Percentiles rank a stretch among this genome's conserved stretches.
phyloP scores from a whole-genome alignment of 2,329 filamentous ascomycete species.

The Fusarium torreyae region DNA sequence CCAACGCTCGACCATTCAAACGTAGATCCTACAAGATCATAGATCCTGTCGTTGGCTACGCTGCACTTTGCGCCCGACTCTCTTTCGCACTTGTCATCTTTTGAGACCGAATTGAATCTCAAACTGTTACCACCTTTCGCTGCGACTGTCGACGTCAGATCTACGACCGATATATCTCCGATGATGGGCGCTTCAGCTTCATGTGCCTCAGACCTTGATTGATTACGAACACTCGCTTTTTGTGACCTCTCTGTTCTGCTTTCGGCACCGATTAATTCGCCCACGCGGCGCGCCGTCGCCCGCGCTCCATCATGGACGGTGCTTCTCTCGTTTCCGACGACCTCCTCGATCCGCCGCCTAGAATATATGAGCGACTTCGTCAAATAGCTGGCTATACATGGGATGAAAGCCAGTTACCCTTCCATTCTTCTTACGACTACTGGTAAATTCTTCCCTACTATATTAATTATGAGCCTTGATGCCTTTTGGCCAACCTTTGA shows the following conservation, averaged over 20 bases:
- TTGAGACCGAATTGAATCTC: conserved; percentile 6
- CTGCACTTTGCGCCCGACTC: conserved; percentile 24
- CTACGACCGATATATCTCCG: conserved; percentile 43
- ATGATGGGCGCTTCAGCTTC: conserved; percentile 54
- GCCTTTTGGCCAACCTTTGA: not conserved
- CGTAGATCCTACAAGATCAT: conserved; percentile 38
- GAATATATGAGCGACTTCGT: conserved; percentile 80
- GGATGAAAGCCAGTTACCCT: conserved; percentile 74
- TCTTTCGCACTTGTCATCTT: conserved; percentile 16
- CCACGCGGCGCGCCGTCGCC: conserved; percentile 44
- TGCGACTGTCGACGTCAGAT: conserved; percentile 20
- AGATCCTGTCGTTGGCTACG: conserved; percentile 11
- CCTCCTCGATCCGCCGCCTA: conserved; percentile 73
- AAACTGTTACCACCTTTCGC: not conserved
- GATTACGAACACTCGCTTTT: conserved; percentile 49
- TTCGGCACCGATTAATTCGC: conserved; percentile 40
- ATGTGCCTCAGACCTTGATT: conserved; percentile 48
- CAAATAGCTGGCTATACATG: conserved; percentile 83
- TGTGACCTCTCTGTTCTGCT: conserved; percentile 38
- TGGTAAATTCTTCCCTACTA: conserved; percentile 69
- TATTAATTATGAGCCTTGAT: not conserved
- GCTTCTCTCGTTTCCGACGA: conserved; percentile 66
- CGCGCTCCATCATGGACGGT: conserved; percentile 65
- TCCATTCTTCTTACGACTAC: conserved; percentile 85
- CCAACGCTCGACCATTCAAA: conserved; percentile 31